Percentiles rank a stretch among this genome's conserved stretches.
phyloP scores from a whole-genome alignment of 2,329 filamentous ascomycete species.

The Penicillium rolfsii region DNA sequence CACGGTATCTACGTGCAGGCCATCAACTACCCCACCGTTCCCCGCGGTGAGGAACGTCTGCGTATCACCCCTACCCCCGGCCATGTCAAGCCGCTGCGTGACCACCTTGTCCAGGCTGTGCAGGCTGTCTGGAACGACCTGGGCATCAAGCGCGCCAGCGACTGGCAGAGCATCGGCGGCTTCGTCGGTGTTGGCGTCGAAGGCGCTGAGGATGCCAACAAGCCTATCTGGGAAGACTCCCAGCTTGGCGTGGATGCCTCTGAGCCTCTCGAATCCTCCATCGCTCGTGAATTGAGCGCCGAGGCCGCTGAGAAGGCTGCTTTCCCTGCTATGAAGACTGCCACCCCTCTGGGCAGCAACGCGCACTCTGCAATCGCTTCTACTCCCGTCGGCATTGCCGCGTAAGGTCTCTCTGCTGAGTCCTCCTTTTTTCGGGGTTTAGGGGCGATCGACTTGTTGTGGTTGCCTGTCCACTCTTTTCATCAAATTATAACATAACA shows the following conservation, averaged over 20 bases:
- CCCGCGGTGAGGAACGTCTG: slow-evolving; percentile 94
- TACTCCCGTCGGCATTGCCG: slow-evolving; percentile 35
- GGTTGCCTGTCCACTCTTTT: slow-evolving; percentile 26
- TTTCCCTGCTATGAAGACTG: slow-evolving; percentile 30
- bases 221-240: slow-evolving; percentile 87
- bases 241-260: slow-evolving; percentile 73
- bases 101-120: slow-evolving; percentile 80
- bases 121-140: slow-evolving; percentile 88
- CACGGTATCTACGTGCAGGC: slow-evolving; percentile 97
- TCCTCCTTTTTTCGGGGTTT: slow-evolving; percentile 4
- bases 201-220: slow-evolving; percentile 58
- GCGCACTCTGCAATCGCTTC: slow-evolving; percentile 28
- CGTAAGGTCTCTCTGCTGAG: slow-evolving; percentile 22
- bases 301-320: slow-evolving; percentile 20
- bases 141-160: slow-evolving; percentile 86
- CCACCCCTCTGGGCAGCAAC: slow-evolving; percentile 25
- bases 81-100: slow-evolving; percentile 80
- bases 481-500: neutral
- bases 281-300: slow-evolving; percentile 48
- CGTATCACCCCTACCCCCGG: slow-evolving; percentile 95
- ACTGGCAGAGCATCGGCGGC: slow-evolving; percentile 88
- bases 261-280: slow-evolving; percentile 63
- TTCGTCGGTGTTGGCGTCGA: slow-evolving; percentile 91
- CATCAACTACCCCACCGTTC: slow-evolving; percentile 98
- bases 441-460: slow-evolving; percentile 10